A percentile compares a stretch with the other conserved stretches of the same genome.
These are phyloP conservation scores for Tulasnella sp. DNA, from an alignment of 768 basidiomycete genomes.

Conservation along the genomic window DNA sequence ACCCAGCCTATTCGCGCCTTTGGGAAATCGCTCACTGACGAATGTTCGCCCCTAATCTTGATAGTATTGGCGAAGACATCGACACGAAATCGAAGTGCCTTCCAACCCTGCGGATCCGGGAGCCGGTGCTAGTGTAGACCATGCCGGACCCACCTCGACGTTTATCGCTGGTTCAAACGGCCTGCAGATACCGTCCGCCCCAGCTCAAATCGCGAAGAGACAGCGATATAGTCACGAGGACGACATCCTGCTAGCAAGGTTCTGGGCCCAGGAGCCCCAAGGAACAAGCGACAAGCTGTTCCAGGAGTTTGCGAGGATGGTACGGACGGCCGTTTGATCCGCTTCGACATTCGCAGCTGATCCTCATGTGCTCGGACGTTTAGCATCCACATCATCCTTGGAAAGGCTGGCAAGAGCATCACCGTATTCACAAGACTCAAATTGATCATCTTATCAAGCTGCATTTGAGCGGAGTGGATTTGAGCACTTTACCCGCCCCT, in stretches of 20 bases:
- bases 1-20: background rate
- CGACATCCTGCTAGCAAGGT: constrained; percentile 72
- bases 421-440: constrained; percentile 80
- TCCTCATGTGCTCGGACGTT: constrained; percentile 4
- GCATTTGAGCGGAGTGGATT: constrained; percentile 10
- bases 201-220: constrained; percentile 64
- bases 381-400: constrained; percentile 87
- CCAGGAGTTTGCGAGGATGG: constrained; percentile 69
- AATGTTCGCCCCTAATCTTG: background rate
- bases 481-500: constrained; percentile 12
- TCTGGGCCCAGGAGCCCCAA: constrained; percentile 66
- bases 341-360: background rate
- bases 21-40: background rate
- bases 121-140: background rate
- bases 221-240: constrained; percentile 78
- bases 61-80: constrained; percentile 75
- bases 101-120: constrained; percentile 38
- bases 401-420: constrained; percentile 94
- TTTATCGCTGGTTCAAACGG: background rate
- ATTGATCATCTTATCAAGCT: constrained; percentile 47
- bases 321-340: constrained; percentile 35
- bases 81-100: constrained; percentile 71
- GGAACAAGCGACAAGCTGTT: constrained; percentile 83
- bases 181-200: constrained; percentile 57
- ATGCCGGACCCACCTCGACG: background rate